Evolutionary conservation across 495 filamentous ascomycete species (phyloP).

Genomic region (Letharia lupina): DNA sequence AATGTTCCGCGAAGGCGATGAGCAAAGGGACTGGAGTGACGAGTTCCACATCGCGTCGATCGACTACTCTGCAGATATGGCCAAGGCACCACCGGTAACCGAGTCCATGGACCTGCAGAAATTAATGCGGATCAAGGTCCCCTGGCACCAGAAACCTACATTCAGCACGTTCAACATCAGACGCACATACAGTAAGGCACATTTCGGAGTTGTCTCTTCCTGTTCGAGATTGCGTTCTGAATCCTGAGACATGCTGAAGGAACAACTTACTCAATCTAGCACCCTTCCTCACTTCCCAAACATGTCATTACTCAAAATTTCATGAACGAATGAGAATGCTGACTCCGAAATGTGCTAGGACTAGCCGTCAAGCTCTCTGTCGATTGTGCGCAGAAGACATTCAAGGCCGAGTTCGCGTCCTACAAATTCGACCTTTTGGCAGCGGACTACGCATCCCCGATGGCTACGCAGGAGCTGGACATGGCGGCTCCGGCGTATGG

Average conservation of each 20-base stretch:
- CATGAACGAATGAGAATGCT: no score
- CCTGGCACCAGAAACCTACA: background rate
- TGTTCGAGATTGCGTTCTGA: no score
- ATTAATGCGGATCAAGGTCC: background rate
- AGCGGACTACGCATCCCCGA: constrained; percentile 1
- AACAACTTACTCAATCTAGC: no score
- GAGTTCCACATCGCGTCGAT: background rate
- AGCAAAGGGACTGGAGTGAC: constrained; percentile 3
- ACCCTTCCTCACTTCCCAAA: no score
- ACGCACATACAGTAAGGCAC: background rate
- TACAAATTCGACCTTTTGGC: constrained; percentile 6
- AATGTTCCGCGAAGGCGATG: constrained; percentile 4
- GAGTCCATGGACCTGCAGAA: constrained; percentile 9
- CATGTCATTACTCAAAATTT: no score
- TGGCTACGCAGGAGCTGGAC: background rate
- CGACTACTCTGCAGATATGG: constrained; percentile 10
- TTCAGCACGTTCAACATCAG: constrained; percentile 16
- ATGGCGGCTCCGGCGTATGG: constrained; percentile 8
- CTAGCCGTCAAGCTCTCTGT: constrained; percentile 9
- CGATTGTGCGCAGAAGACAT: constrained; percentile 13
- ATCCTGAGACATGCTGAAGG: no score
- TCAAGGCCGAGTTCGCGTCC: constrained; percentile 2
- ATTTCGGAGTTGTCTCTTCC: no score
- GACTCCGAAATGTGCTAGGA: no score
- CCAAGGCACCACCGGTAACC: constrained; percentile 8